A percentile compares a stretch with the other conserved stretches of the same genome.
Evolutionary conservation across 2,329 filamentous ascomycete genomes (phyloP).

Genomic region (Lanzia echinophila): DNA sequence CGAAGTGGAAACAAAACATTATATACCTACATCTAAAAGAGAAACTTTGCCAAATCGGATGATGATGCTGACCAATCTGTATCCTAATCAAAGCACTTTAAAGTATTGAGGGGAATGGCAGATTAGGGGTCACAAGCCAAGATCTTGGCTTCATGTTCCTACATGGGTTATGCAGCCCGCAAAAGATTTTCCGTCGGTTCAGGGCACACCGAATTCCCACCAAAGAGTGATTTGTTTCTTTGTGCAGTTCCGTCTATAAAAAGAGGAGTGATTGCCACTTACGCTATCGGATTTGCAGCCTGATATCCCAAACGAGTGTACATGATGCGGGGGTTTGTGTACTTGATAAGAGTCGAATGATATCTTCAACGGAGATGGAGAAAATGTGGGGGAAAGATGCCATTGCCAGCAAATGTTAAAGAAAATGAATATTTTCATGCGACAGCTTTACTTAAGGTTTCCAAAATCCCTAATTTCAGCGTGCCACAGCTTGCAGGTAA

Average conservation of each 20-base stretch:
- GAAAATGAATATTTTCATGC: too few relatives aligned
- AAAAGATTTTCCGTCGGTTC: conserved; percentile 1
- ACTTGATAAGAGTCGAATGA: too few relatives aligned
- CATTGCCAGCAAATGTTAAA: too few relatives aligned
- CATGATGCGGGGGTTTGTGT: too few relatives aligned
- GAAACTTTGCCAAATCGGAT: not conserved
- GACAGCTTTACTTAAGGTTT: too few relatives aligned
- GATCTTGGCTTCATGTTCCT: not conserved
- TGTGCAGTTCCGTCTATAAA: too few relatives aligned
- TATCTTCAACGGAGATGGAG: too few relatives aligned
- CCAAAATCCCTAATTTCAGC: too few relatives aligned
- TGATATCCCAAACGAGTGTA: not conserved
- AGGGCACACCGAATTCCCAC: not conserved
- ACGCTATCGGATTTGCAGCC: not conserved
- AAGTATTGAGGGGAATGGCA: not conserved
- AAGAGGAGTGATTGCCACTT: not conserved
- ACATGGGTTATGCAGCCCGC: not conserved
- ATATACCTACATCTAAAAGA: not conserved
- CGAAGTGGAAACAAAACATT: not conserved
- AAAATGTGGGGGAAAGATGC: too few relatives aligned
- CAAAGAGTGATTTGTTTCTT: not conserved
- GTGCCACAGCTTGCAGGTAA: too few relatives aligned
- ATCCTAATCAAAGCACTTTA: not conserved
- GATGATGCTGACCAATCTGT: not conserved
- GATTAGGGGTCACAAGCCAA: not conserved